These are phyloP conservation scores for Lepiota brunneoincarnata DNA, from an alignment of 768 basidiomycete species.

Conservation along the genomic window DNA sequence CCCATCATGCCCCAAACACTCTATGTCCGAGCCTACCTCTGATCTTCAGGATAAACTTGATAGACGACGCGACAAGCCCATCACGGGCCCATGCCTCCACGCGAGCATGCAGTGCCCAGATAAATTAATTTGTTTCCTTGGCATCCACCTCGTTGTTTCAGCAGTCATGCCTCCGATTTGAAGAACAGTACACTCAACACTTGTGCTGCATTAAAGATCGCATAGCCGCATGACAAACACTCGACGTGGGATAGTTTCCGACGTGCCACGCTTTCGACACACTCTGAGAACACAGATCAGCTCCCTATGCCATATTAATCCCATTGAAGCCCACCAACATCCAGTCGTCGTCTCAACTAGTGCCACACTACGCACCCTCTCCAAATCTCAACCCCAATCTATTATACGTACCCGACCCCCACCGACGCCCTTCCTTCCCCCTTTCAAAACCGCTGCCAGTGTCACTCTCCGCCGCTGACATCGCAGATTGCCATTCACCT, in stretches of 20 bases:
- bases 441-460: no score
- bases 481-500: neutral
- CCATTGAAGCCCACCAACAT: neutral
- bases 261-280: neutral
- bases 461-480: neutral
- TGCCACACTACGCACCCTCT: neutral
- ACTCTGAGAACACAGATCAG: neutral
- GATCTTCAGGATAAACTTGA: constrained; percentile 1
- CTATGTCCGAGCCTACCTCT: neutral
- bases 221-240: neutral
- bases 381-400: neutral
- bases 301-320: neutral
- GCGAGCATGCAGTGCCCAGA: neutral
- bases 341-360: no score
- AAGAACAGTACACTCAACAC: neutral
- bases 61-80: no score
- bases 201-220: neutral
- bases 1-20: neutral
- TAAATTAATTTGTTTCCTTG: neutral
- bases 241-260: neutral
- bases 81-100: neutral
- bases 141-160: neutral
- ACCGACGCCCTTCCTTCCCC: no score
- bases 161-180: neutral
- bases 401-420: neutral